These are phyloP conservation scores for Linum trigynum DNA, from an alignment of 345 rosid species.

Conservation along the genomic window DNA sequence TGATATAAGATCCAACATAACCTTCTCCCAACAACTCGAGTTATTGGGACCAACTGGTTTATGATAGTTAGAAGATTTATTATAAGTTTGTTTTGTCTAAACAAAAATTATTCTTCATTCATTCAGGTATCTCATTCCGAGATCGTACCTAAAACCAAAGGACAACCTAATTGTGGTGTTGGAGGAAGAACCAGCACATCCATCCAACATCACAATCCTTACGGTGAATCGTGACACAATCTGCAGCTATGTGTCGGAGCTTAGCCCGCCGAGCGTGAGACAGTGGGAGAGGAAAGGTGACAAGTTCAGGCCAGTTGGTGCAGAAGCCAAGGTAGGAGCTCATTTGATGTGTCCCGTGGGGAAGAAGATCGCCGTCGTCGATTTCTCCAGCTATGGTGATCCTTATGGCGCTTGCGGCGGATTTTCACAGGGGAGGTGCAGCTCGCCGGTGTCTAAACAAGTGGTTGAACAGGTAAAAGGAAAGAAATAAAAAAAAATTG, in stretches of 20 bases:
- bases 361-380: constrained; percentile 43
- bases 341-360: constrained; percentile 39
- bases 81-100: no score
- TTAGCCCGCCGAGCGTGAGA: constrained; percentile 49
- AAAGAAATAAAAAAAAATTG: neutral
- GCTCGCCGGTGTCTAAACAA: constrained; percentile 37
- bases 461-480: constrained; percentile 47
- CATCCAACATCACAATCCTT: constrained; percentile 45
- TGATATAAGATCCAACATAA: no score
- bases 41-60: no score
- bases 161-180: constrained; percentile 56
- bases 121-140: constrained; percentile 74
- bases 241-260: constrained; percentile 50
- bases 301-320: constrained; percentile 23
- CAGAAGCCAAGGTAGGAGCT: constrained; percentile 39
- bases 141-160: constrained; percentile 55
- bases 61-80: no score
- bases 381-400: constrained; percentile 79
- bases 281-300: constrained; percentile 41
- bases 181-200: constrained; percentile 49
- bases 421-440: constrained; percentile 46
- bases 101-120: neutral
- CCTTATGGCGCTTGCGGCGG: constrained; percentile 63
- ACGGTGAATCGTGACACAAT: constrained; percentile 59
- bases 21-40: no score